Conservation (phyloP, 371 early-diverging fungal genomes). For the Syncephalis fuscata region DNA sequence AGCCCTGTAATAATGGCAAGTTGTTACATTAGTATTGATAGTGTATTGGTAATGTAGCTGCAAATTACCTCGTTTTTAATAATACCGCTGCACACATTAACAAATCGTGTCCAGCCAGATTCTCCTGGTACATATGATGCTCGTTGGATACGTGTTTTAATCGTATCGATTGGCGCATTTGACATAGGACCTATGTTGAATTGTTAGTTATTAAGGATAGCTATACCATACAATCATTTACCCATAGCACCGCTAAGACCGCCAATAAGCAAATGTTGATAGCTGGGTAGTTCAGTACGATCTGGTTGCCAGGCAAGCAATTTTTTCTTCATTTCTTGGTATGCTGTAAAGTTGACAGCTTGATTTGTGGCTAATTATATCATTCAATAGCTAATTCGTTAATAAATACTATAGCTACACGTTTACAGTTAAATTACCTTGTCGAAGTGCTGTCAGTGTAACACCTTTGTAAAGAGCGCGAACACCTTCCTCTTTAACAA, state of each 20-base stretch:
- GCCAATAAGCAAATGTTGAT: conserved; percentile 81
- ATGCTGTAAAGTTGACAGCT: conserved; percentile 96
- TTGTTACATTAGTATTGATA: too few relatives aligned
- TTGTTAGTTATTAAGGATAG: background rate
- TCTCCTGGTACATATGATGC: conserved; percentile 43
- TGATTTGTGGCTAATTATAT: conserved; percentile 75
- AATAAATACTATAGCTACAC: background rate
- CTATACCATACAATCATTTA: background rate
- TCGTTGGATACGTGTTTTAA: conserved; percentile 95
- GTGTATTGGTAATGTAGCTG: too few relatives aligned
- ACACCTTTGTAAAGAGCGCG: conserved; percentile 91
- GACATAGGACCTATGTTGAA: conserved; percentile 50
- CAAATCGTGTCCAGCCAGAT: conserved; percentile 68
- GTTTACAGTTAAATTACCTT: conserved; percentile 34
- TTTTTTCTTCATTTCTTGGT: conserved; percentile 74
- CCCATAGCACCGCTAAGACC: conserved; percentile 91
- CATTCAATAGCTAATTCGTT: background rate
- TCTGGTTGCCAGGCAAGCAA: conserved; percentile 43
- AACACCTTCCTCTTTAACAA: conserved; percentile 83
- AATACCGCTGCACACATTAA: conserved; percentile 45
- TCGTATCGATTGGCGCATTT: conserved; percentile 95
- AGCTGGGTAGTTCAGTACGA: conserved; percentile 73
- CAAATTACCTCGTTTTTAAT: conserved; percentile 48
- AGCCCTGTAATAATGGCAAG: conserved; percentile 29
- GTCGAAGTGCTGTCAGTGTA: conserved; percentile 82